Percentiles rank a stretch among this genome's conserved stretches.
phyloP scores from a whole-genome alignment of 352 stramenopile genomes.

The Phytophthora fragariaefolia region DNA sequence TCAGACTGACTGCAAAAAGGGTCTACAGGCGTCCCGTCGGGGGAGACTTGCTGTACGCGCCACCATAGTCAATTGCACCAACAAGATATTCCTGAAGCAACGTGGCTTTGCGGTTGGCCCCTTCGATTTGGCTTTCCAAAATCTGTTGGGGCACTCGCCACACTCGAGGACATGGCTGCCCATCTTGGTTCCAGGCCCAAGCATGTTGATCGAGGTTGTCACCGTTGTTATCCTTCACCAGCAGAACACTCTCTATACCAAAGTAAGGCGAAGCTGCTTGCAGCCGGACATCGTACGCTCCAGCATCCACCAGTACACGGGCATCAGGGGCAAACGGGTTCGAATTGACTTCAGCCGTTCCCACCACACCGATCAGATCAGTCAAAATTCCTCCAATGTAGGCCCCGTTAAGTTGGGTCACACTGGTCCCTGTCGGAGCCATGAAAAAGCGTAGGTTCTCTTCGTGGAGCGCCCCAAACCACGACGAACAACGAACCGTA shows the following conservation, averaged over 20 bases:
- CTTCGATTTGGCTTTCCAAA: slow-evolving; percentile 39
- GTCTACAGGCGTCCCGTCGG: slow-evolving; percentile 18
- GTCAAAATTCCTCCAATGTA: slow-evolving; percentile 41
- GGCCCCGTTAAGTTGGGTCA: slow-evolving; percentile 37
- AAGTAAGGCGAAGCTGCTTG: slow-evolving; percentile 42
- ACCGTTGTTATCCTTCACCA: slow-evolving; percentile 55
- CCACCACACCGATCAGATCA: slow-evolving; percentile 47
- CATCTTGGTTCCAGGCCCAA: slow-evolving; percentile 52
- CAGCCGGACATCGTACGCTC: slow-evolving; percentile 52
- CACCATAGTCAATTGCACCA: slow-evolving; percentile 57
- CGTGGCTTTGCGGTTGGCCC: slow-evolving; percentile 20
- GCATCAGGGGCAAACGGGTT: slow-evolving; percentile 34
- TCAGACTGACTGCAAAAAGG: too few species aligned
- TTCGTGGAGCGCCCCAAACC: slow-evolving; percentile 54
- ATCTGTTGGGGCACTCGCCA: slow-evolving; percentile 56
- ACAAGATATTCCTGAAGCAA: slow-evolving; percentile 56
- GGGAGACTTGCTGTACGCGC: slow-evolving; percentile 44
- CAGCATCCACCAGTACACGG: slow-evolving; percentile 38
- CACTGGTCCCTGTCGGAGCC: slow-evolving; percentile 32
- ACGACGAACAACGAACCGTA: slow-evolving; percentile 56
- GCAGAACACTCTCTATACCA: slow-evolving; percentile 51
- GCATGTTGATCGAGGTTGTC: slow-evolving; percentile 59
- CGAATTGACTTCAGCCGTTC: background rate
- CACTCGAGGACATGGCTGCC: slow-evolving; percentile 18
- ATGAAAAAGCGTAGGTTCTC: slow-evolving; percentile 54